Percentiles rank a stretch among this genome's conserved stretches.
Evolutionary conservation across 2,329 filamentous ascomycete genomes (phyloP).

Genomic region (Lecanicillium sp.): DNA sequence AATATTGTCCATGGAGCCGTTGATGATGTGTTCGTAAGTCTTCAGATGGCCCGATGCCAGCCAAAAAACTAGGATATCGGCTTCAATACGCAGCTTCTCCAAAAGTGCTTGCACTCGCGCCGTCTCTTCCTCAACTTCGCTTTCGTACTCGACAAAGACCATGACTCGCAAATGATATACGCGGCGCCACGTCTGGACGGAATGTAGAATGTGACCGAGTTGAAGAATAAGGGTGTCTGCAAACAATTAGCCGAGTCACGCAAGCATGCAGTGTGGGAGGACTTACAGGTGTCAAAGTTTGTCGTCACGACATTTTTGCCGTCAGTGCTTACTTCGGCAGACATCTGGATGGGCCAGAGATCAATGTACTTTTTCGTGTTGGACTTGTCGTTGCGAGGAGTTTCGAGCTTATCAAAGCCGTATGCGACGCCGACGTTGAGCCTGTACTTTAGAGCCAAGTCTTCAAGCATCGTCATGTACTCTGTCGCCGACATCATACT

Average conservation of each 20-base stretch:
- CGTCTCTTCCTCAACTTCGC: constrained; percentile 72
- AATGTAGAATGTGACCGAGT: constrained; percentile 75
- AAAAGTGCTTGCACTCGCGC: constrained; percentile 65
- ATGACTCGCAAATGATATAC: constrained; percentile 67
- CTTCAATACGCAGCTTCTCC: constrained; percentile 75
- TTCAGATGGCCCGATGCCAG: constrained; percentile 64
- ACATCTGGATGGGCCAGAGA: constrained; percentile 91
- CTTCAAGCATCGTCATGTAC: constrained; percentile 78
- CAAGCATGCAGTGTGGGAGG: no score
- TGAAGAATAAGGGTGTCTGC: constrained; percentile 73
- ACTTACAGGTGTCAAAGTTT: constrained; percentile 82
- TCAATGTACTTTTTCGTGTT: constrained; percentile 74
- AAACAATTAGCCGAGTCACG: constrained; percentile 9
- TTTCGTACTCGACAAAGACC: constrained; percentile 86
- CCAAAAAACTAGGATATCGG: constrained; percentile 73
- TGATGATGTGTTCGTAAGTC: constrained; percentile 72
- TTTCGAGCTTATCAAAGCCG: constrained; percentile 69
- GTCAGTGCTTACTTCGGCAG: constrained; percentile 66
- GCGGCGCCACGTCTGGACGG: constrained; percentile 72
- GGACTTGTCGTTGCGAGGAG: constrained; percentile 51
- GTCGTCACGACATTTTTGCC: constrained; percentile 66
- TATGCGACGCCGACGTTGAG: constrained; percentile 81
- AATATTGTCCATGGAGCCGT: constrained; percentile 51
- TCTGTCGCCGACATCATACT: constrained; percentile 60
- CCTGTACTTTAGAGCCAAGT: constrained; percentile 67